Percentiles rank a stretch among this genome's conserved stretches.
phyloP scores from a whole-genome alignment of 345 rosid genomes.

The Aquilaria malaccensis region DNA sequence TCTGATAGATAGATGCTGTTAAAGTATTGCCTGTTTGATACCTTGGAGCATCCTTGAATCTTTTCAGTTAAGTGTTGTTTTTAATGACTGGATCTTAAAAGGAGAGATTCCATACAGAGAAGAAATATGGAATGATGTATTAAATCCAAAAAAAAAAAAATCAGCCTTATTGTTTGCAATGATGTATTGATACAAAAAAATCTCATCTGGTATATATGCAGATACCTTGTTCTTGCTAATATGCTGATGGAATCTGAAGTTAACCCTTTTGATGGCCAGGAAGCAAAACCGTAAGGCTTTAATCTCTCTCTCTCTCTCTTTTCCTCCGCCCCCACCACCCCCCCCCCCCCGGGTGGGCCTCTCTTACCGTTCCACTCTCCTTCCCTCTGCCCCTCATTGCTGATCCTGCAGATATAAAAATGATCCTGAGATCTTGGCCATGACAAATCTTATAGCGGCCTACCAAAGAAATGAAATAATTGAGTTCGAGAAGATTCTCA shows the following conservation, averaged over 20 bases:
- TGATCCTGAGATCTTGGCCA: constrained; percentile 98
- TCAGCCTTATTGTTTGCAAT: neutral
- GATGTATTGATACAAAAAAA: no score
- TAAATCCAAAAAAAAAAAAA: neutral
- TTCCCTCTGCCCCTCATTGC: constrained; percentile 3
- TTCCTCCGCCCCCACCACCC: no score
- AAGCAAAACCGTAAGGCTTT: constrained; percentile 92
- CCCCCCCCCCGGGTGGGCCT: neutral
- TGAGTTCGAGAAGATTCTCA: constrained; percentile 96
- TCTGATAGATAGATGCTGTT: no score
- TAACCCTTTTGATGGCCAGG: constrained; percentile 98
- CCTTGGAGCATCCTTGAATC: no score
- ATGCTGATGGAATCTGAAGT: constrained; percentile 99
- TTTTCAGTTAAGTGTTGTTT: no score
- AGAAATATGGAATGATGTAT: neutral
- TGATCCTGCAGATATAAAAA: constrained; percentile 69
- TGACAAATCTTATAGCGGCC: constrained; percentile 97
- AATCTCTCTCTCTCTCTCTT: neutral
- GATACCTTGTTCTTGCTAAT: constrained; percentile 96
- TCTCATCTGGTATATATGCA: constrained; percentile 15
- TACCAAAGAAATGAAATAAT: constrained; percentile 94
- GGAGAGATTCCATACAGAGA: neutral
- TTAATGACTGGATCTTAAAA: no score
- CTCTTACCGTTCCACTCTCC: neutral
- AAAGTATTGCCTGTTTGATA: no score